Percentiles rank a stretch among this genome's conserved stretches.
These are phyloP conservation scores for Alternaria sp. DNA, from an alignment of 2,329 filamentous ascomycete genomes.

Conservation along the genomic window DNA sequence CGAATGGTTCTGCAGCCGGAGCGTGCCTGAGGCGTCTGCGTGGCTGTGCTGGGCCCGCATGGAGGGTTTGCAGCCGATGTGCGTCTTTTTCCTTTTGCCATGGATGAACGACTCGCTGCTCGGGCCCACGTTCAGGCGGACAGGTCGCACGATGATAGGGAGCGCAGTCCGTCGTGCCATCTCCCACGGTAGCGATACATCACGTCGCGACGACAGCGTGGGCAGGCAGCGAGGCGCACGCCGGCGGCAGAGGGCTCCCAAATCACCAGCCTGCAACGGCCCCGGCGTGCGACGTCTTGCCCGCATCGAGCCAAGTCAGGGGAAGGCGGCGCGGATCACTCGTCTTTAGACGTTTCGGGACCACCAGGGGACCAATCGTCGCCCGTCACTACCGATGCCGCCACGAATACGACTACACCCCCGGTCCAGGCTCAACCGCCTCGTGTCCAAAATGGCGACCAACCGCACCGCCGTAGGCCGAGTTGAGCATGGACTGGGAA, in stretches of 20 bases:
- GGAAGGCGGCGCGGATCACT: conserved; percentile 29
- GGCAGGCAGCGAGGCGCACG: not conserved
- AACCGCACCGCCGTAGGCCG: conserved; percentile 20
- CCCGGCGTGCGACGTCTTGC: conserved; percentile 4
- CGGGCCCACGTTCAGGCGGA: not conserved
- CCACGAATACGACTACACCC: conserved; percentile 26
- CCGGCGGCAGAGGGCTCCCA: conserved; percentile 4
- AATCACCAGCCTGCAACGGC: not conserved
- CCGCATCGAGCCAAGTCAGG: conserved; percentile 34
- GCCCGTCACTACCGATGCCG: not conserved
- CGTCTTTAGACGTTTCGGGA: conserved; percentile 29
- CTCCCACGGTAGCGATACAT: not conserved
- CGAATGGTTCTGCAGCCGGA: conserved; percentile 9
- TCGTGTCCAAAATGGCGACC: conserved; percentile 25
- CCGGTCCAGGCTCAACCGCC: conserved; percentile 27
- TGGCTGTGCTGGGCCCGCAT: conserved; percentile 15
- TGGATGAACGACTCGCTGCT: not conserved
- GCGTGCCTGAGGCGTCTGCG: conserved; percentile 17
- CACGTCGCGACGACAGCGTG: conserved; percentile 2
- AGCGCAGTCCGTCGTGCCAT: not conserved
- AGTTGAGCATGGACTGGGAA: conserved; percentile 31
- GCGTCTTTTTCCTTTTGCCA: not conserved
- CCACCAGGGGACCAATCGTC: conserved; percentile 32
- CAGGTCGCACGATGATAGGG: not conserved
- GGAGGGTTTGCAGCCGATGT: not conserved